phyloP scores from a whole-genome alignment of 2,329 filamentous ascomycete species.

The Aspergillus spinulosporus region DNA sequence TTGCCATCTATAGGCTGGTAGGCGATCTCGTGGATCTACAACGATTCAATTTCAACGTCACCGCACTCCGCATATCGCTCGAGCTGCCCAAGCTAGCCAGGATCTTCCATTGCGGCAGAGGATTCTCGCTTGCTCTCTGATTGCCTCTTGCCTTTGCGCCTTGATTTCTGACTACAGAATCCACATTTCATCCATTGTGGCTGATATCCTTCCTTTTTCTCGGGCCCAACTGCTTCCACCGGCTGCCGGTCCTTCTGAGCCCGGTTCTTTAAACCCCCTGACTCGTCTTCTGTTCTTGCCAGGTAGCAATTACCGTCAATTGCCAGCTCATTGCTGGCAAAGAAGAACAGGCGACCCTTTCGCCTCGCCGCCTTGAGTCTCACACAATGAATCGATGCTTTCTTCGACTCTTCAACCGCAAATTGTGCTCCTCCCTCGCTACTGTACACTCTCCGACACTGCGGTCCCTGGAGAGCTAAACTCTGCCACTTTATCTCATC shows the following conservation, averaged over 20 bases:
- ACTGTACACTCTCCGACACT: constrained; percentile 19
- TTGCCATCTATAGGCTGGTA: not conserved
- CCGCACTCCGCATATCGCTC: constrained; percentile 12
- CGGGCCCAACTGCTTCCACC: constrained; percentile 11
- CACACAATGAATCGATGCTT: constrained; percentile 38
- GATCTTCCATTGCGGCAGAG: constrained; percentile 15
- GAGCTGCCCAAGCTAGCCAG: constrained; percentile 14
- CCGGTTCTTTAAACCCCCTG: constrained; percentile 7
- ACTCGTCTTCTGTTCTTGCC: not conserved
- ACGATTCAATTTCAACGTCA: constrained; percentile 7
- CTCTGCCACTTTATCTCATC: constrained; percentile 7
- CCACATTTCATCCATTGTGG: constrained; percentile 20
- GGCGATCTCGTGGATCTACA: not conserved
- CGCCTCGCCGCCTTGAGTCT: constrained; percentile 27
- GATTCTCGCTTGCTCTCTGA: constrained; percentile 20
- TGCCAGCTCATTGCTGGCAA: constrained; percentile 22
- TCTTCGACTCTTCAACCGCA: constrained; percentile 25
- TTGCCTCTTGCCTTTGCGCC: constrained; percentile 9
- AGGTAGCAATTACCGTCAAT: constrained; percentile 12
- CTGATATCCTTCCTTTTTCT: constrained; percentile 18
- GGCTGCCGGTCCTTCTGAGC: constrained; percentile 6
- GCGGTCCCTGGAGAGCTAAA: constrained; percentile 31
- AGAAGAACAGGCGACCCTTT: constrained; percentile 19
- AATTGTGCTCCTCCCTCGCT: constrained; percentile 22
- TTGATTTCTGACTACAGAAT: constrained; percentile 8